phyloP scores from a whole-genome alignment of 768 basidiomycete species.

The Macrocybe gigantea region DNA sequence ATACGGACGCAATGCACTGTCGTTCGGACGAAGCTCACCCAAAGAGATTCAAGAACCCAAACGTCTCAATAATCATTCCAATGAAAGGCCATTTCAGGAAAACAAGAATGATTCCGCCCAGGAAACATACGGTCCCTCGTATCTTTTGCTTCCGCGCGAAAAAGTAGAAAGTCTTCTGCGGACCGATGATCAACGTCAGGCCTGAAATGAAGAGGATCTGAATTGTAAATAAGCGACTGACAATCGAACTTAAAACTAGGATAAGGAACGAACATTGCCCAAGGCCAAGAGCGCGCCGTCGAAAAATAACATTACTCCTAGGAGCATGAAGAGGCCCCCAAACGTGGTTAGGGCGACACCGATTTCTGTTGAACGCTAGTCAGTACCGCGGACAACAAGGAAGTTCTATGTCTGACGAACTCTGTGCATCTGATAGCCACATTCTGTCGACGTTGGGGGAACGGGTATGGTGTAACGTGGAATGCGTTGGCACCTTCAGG shows the following conservation, averaged over 20 bases:
- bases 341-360: constrained; percentile 96
- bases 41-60: constrained; percentile 96
- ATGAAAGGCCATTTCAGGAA: constrained; percentile 95
- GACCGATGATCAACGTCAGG: constrained; percentile 94
- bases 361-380: constrained; percentile 55
- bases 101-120: constrained; percentile 87
- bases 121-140: constrained; percentile 82
- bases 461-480: no score
- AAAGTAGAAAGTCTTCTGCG: constrained; percentile 96
- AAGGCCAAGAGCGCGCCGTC: constrained; percentile 93
- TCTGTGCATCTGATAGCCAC: constrained; percentile 67
- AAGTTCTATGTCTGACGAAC: constrained; percentile 24
- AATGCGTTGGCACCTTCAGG: no score
- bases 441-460: constrained; percentile 23
- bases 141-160: constrained; percentile 95
- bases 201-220: constrained; percentile 94
- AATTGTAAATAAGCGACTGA: constrained; percentile 4
- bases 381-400: constrained; percentile 1
- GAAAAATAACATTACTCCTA: constrained; percentile 95
- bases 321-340: constrained; percentile 91
- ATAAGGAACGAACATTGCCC: constrained; percentile 66
- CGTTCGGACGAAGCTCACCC: constrained; percentile 49
- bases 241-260: not conserved
- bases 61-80: constrained; percentile 89
- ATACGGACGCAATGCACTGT: not conserved